Conservation (phyloP, 768 basidiomycete species). For the Lentinula aciculospora region DNA sequence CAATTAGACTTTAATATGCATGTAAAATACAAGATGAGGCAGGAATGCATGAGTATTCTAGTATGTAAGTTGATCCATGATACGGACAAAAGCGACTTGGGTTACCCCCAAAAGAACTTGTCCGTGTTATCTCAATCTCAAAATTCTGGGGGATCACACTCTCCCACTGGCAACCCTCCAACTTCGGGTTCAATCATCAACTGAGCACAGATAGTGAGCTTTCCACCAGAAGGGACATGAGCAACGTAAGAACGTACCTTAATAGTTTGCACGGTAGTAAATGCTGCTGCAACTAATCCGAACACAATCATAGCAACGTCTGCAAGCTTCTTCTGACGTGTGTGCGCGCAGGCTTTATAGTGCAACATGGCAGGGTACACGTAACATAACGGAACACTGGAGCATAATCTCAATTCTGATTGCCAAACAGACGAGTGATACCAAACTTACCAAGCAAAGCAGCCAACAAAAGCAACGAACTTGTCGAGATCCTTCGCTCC, state of each 20-base stretch:
- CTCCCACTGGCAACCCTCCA: slow-evolving; percentile 25
- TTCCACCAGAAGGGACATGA: slow-evolving; percentile 6
- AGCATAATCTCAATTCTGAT: background rate
- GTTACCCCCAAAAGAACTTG: background rate
- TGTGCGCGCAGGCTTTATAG: slow-evolving; percentile 79
- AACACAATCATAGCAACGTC: slow-evolving; percentile 77
- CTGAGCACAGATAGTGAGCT: slow-evolving; percentile 22
- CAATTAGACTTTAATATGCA: no score
- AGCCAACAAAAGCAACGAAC: slow-evolving; percentile 90
- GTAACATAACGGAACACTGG: slow-evolving; percentile 87
- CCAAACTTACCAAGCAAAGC: slow-evolving; percentile 80
- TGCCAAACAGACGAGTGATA: background rate
- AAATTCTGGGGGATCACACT: slow-evolving; percentile 9
- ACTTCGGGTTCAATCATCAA: slow-evolving; percentile 54
- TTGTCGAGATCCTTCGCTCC: slow-evolving; percentile 92
- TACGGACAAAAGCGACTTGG: no score
- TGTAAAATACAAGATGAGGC: no score
- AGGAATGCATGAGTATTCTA: no score
- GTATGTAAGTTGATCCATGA: no score
- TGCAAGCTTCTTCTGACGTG: slow-evolving; percentile 52
- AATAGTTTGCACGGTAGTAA: slow-evolving; percentile 79
- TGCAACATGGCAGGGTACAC: slow-evolving; percentile 93
- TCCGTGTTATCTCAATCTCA: background rate
- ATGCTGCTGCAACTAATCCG: slow-evolving; percentile 64
- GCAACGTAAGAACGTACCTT: slow-evolving; percentile 33